Evolutionary conservation across 768 basidiomycete species (phyloP).

Genomic region (Pleurotus sapidus): DNA sequence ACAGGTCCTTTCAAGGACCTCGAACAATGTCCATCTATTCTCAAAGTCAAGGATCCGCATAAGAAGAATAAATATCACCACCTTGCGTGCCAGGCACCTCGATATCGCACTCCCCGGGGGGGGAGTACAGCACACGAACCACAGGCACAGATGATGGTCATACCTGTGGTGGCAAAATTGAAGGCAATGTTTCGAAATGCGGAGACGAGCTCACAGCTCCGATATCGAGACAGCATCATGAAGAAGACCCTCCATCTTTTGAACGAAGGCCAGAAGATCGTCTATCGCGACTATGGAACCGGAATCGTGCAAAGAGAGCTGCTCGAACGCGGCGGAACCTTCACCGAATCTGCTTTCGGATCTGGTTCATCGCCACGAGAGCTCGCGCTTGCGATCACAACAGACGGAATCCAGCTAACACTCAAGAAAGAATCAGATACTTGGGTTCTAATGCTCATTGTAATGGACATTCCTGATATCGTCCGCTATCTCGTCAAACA

Average conservation of each 20-base stretch:
- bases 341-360: neutral
- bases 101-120: conserved; percentile 6
- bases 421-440: conserved; percentile 29
- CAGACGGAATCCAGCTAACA: conserved; percentile 27
- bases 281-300: conserved; percentile 23
- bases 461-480: conserved; percentile 18
- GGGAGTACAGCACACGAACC: conserved; percentile 7
- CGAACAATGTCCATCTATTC: conserved; percentile 12
- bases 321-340: conserved; percentile 14
- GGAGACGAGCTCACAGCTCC: conserved; percentile 18
- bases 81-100: conserved; percentile 10
- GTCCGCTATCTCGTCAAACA: conserved; percentile 17
- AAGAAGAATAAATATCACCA: neutral
- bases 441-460: conserved; percentile 19
- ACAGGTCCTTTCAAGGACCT: conserved; percentile 15
- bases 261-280: conserved; percentile 6
- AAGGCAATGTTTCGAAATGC: conserved; percentile 25
- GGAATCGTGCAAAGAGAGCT: conserved; percentile 16
- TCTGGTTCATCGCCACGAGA: conserved; percentile 15
- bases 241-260: conserved; percentile 17
- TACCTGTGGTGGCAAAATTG: conserved; percentile 21
- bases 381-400: conserved; percentile 20
- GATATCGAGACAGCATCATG: conserved; percentile 19
- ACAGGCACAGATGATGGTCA: conserved; percentile 18
- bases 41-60: neutral